Conservation (phyloP, 2,329 filamentous ascomycete genomes). For the Aureobasidium namibiae region DNA sequence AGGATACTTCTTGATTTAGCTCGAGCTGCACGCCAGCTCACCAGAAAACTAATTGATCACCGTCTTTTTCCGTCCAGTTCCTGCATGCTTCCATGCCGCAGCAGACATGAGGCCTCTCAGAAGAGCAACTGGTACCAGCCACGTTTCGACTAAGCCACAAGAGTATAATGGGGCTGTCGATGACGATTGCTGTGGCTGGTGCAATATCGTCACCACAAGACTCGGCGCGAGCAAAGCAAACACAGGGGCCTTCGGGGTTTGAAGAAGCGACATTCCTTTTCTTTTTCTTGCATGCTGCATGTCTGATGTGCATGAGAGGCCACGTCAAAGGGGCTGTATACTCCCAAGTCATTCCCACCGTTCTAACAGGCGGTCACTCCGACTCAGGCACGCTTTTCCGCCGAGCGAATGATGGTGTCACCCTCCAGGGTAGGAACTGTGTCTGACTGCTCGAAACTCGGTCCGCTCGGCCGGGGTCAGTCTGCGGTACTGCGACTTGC, state of each 20-base stretch:
- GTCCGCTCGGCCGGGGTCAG: neutral
- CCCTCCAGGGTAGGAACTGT: neutral
- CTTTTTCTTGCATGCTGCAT: neutral
- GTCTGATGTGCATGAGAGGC: neutral
- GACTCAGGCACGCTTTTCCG: neutral
- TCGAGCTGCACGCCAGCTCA: conserved; percentile 1
- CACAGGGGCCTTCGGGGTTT: neutral
- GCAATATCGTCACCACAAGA: neutral
- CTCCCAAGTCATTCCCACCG: neutral
- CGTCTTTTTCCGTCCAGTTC: neutral
- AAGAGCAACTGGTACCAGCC: neutral
- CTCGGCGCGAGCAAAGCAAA: conserved; percentile 2
- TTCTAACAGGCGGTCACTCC: neutral
- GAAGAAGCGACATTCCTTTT: neutral
- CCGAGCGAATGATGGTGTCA: neutral
- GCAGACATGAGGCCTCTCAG: neutral
- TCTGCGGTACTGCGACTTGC: too few species aligned
- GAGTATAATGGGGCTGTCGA: neutral
- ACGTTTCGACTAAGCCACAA: neutral
- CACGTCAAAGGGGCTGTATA: neutral
- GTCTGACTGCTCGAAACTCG: neutral
- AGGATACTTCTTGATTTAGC: neutral
- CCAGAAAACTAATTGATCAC: neutral
- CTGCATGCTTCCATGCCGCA: neutral
- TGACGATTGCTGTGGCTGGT: conserved; percentile 2